Evolutionary conservation across 768 basidiomycete genomes (phyloP), one percentile per base, ranked within the genome.

Genomic region (Clathrus columnatus): DNA sequence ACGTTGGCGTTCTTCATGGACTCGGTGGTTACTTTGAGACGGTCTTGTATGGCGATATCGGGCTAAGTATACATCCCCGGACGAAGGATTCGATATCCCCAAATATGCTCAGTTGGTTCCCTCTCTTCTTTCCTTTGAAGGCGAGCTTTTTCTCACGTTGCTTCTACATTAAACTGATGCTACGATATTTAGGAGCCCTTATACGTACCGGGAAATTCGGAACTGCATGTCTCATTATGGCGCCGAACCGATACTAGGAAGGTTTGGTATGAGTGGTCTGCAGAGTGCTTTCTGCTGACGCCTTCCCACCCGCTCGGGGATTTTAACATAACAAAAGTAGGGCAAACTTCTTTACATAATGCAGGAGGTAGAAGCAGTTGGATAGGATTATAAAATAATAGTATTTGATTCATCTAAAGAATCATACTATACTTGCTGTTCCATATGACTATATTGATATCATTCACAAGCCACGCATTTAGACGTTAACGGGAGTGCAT

Each of bases 101-200:
- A 62, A 86, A 98, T 62, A 99, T 99, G 96, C 75, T 98, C 63
- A 97, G 94, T 65, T 99, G 96, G 96, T 99, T 99, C 72, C 96
- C 96, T 0, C 70, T 97, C 18, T 96, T 91, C 72, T 95, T 99
- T 70, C 96, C 96, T 1, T 82, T 98, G 66, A 87, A 83, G 70
- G 93, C 87, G 57, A 27, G 80, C 50, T 23, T 45, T 24, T 11
- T 27, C 16, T 14, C 2, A 36, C 36, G 36, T 36, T n/a, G 36
- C 11, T n/a, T 56, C 50, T 18, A 24, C 45, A 54, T 57, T 43
- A 26, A 18, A 14, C 18, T 29, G 14, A 46, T 41, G 18, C 18
- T 30, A 28, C 11, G 24, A 36, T 29, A 27, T 29, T 60, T 62
- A 96, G 91, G 91, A 96, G 62, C 91, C 96, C 0, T 70, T 99